Base-by-base conservation (phyloP, 2,329 filamentous ascomycete genomes). In the Chaetoscypha palmicola region DNA sequence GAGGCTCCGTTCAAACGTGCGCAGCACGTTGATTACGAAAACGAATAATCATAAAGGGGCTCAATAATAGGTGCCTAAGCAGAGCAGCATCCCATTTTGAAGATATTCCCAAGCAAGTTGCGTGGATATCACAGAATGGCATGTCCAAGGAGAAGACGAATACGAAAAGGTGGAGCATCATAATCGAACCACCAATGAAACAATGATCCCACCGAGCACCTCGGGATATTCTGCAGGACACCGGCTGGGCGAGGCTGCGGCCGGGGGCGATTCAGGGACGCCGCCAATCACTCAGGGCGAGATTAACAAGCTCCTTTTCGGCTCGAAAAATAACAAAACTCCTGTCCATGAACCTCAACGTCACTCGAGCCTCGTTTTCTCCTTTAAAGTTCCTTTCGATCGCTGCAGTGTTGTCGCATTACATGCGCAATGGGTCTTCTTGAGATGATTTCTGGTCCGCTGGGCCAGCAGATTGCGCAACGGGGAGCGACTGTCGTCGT, bases 401-500 rank as follows among this genome's bases (percentile, higher is more conserved):
- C n/a, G n/a, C n/a, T n/a, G n/a, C n/a, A n/a, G n/a, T n/a, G n/a
- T n/a, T n/a, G n/a, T n/a, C n/a, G n/a, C n/a, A n/a, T n/a, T n/a
- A n/a, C n/a, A 7, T 7, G 24, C 24, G 24, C 24, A 34, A 62
- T 62, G 59, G 58, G 59, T 23, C 24, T 62, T 38, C 52, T 61
- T 31, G 59, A 62, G 44, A 33, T 38, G 11, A 36, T 60, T n/a
- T 46, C 54, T 5, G 52, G 42, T 14, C 57, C 54, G 26, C 45
- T 63, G 49, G 49, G 48, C 20, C 44, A 54, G 46, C 58, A 60
- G 43, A 44, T 56, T 24, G 50, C 56, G 12, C 55, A 61, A 41
- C 54, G 53, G 32, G 59, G 60, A 17, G 44, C 50, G 5, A 49
- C 46, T 32, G 43, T 56, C n/a, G 51, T 60, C 19, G 38, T 56